These are phyloP conservation scores for Pythium apleroticum DNA, from an alignment of 352 stramenopile genomes.

Conservation along the genomic window DNA sequence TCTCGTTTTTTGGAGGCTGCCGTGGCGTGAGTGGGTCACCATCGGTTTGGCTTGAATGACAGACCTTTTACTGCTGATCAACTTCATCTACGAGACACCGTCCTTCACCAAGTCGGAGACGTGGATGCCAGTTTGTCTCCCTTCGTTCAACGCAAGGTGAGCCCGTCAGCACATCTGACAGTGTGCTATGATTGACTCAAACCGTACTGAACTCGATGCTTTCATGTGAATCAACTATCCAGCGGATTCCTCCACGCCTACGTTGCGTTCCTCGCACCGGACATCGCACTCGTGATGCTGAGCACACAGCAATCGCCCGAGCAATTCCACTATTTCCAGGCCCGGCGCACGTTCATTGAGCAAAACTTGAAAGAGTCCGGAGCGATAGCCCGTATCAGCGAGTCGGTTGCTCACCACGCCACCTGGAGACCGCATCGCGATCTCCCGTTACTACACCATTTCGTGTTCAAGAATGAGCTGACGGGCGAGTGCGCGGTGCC, in stretches of 20 bases:
- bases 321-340: slow-evolving; percentile 73
- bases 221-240: neutral
- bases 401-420: slow-evolving; percentile 28
- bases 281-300: slow-evolving; percentile 62
- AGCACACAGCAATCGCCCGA: slow-evolving; percentile 68
- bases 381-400: slow-evolving; percentile 41
- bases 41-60: neutral
- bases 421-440: slow-evolving; percentile 56
- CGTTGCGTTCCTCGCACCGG: slow-evolving; percentile 55
- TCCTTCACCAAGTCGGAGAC: slow-evolving; percentile 64
- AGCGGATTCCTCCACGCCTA: slow-evolving; percentile 79
- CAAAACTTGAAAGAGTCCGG: slow-evolving; percentile 40
- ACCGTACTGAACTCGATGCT: slow-evolving; percentile 1
- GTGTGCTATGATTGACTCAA: neutral
- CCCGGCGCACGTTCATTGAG: slow-evolving; percentile 46
- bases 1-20: neutral
- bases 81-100: slow-evolving; percentile 73
- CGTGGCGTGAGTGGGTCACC: neutral
- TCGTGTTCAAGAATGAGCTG: slow-evolving; percentile 71
- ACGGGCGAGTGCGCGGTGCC: slow-evolving; percentile 55
- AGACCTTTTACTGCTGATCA: slow-evolving; percentile 68
- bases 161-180: neutral
- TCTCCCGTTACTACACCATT: slow-evolving; percentile 59
- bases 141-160: slow-evolving; percentile 63
- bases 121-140: slow-evolving; percentile 70